Conservation (phyloP, 2,329 filamentous ascomycete genomes). For the Lecanicillium sp. region DNA sequence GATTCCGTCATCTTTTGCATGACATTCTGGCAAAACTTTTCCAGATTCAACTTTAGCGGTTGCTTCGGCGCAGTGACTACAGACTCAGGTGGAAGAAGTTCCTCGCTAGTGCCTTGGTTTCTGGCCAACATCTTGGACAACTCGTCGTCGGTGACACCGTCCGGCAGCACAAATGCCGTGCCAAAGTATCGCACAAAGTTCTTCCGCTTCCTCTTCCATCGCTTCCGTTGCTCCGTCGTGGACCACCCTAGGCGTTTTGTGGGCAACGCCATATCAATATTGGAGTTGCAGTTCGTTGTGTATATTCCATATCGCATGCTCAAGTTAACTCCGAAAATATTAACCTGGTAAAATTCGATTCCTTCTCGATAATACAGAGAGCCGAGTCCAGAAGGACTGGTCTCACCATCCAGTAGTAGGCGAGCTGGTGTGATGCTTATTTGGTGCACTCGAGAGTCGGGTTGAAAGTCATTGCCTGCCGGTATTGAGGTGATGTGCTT, state of each 20-base stretch:
- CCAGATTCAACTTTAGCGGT: slow-evolving; percentile 15
- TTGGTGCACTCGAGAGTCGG: slow-evolving; percentile 13
- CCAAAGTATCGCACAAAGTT: slow-evolving; percentile 20
- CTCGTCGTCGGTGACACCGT: slow-evolving; percentile 21
- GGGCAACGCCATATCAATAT: slow-evolving; percentile 19
- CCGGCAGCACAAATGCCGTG: slow-evolving; percentile 28
- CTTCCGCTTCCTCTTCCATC: slow-evolving; percentile 21
- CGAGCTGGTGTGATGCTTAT: slow-evolving; percentile 20
- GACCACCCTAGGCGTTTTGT: slow-evolving; percentile 18
- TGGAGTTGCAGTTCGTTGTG: slow-evolving; percentile 16
- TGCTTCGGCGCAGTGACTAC: slow-evolving; percentile 3
- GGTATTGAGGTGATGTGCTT: slow-evolving; percentile 24
- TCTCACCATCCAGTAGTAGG: slow-evolving; percentile 10
- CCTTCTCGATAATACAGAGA: slow-evolving; percentile 22
- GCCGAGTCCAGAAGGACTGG: slow-evolving; percentile 15
- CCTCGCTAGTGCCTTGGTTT: not conserved
- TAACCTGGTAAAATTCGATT: slow-evolving; percentile 40
- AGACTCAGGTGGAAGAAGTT: slow-evolving; percentile 12
- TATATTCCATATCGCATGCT: slow-evolving; percentile 33
- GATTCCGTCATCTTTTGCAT: not conserved
- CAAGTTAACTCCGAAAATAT: slow-evolving; percentile 32
- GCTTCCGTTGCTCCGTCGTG: slow-evolving; percentile 16
- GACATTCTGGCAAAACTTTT: slow-evolving; percentile 15
- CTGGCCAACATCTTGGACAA: slow-evolving; percentile 8
- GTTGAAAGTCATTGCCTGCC: slow-evolving; percentile 5